Conservation (phyloP, 2,329 filamentous ascomycete genomes). For the Trichoderma sp. region DNA sequence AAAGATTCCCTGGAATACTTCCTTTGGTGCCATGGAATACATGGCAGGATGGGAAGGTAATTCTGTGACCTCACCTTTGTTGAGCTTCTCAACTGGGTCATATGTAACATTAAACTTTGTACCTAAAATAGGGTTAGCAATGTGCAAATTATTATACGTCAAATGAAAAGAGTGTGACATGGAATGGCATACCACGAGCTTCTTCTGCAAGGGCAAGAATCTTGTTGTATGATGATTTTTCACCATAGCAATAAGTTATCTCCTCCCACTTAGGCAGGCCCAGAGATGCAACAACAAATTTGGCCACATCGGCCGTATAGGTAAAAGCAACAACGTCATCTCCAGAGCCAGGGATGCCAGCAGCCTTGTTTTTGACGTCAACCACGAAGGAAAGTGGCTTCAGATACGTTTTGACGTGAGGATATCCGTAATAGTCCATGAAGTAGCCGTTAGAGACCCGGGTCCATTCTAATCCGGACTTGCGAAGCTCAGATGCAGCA, state of each 20-base stretch:
- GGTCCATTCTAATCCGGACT: constrained; percentile 11
- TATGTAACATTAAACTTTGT: constrained; percentile 5
- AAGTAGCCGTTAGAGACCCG: constrained; percentile 15
- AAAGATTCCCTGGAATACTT: background rate
- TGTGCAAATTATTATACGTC: accelerated
- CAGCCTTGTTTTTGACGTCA: constrained; percentile 8
- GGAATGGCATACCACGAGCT: background rate
- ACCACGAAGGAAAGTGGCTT: constrained; percentile 5
- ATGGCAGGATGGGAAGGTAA: constrained; percentile 1
- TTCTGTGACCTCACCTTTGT: constrained; percentile 16
- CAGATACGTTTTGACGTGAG: constrained; percentile 9
- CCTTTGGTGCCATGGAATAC: background rate
- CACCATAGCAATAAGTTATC: constrained; percentile 2
- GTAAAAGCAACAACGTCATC: constrained; percentile 11
- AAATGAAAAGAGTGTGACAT: background rate
- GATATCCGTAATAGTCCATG: constrained; percentile 17
- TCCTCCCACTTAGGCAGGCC: constrained; percentile 17
- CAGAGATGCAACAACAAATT: constrained; percentile 2
- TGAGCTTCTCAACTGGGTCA: constrained; percentile 4
- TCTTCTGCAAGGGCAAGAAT: constrained; percentile 7
- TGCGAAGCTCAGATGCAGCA: constrained; percentile 1
- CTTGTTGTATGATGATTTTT: constrained; percentile 5
- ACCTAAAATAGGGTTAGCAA: background rate
- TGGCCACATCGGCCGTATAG: constrained; percentile 14
- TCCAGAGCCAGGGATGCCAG: constrained; percentile 12